Evolutionary conservation across 208 protist genomes (phyloP), one percentile per base, ranked within the genome.

Genomic region (Acanthamoeba sp.): DNA sequence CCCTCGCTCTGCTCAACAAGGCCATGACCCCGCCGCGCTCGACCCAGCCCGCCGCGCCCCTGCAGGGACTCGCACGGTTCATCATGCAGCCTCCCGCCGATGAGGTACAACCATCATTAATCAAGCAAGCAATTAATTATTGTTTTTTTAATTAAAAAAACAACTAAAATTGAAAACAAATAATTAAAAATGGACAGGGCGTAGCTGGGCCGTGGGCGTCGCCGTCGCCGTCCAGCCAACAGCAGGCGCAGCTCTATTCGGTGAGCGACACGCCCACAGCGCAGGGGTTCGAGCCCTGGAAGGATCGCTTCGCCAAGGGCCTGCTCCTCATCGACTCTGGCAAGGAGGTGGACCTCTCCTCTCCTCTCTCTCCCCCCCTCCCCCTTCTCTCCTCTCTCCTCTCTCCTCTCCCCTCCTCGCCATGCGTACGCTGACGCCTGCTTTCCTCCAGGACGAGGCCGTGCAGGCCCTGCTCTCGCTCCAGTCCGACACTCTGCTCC

Each of bases 391-490:
- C 36, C 36, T 29, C 29, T 40, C 32, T 2, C 14, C 12, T 18
- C 27, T 16, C n/a, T 24, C 12, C 7, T 40, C 29, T 52, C 4
- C 0, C 48, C 14, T 12, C 5, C 0, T 12, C 48, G 48, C 7
- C 29, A 40, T n/a, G 66, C 36, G 29, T n/a, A 78, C 24, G n/a
- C 2, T 36, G 9, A 76, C 66, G 7, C 34, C 12, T 32, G 66
- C n/a, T 16, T 32, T 20, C 18, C n/a, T 0, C 14, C 80, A 88
- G 80, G 80, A 88, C 18, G 48, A 62, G 38, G 80, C 80, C 0
- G 80, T 62, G 24, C 80, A 88, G 34, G 45, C 80, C 14, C 80
- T 88, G 48, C 80, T 88, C 27, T 88, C 80, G 48, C 29, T 88
- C 14, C 80, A 88, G 48, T 62, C 80, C 6, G 48, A 88, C 34